Percentiles rank a stretch among this genome's conserved stretches.
phyloP scores from a whole-genome alignment of 2,329 filamentous ascomycete genomes.

The Clarireedia homoeocarpa region DNA sequence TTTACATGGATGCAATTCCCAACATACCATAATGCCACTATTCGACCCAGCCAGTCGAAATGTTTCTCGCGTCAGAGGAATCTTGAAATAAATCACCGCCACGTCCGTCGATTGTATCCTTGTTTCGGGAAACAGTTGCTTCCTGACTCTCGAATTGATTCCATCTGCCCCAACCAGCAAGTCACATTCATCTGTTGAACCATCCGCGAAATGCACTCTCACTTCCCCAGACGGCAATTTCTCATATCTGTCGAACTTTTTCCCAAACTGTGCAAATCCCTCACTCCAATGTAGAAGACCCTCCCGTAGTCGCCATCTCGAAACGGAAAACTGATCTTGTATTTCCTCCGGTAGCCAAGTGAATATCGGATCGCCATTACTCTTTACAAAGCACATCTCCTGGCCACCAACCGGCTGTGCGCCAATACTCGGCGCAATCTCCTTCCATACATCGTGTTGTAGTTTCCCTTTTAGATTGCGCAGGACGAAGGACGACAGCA shows the following conservation, averaged over 20 bases:
- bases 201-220: slow-evolving; percentile 36
- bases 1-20: not conserved
- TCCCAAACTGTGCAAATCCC: slow-evolving; percentile 27
- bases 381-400: slow-evolving; percentile 22
- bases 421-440: slow-evolving; percentile 17
- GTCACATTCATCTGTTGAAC: slow-evolving; percentile 37
- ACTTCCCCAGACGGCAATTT: slow-evolving; percentile 28
- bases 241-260: slow-evolving; percentile 24
- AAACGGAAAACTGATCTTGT: slow-evolving; percentile 22
- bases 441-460: slow-evolving; percentile 16
- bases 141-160: slow-evolving; percentile 41
- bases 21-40: slow-evolving; percentile 19
- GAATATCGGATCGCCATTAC: slow-evolving; percentile 20
- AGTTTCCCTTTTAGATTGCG: slow-evolving; percentile 20
- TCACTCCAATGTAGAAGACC: slow-evolving; percentile 18
- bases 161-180: slow-evolving; percentile 50
- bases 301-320: slow-evolving; percentile 20
- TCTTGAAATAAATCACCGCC: slow-evolving; percentile 26
- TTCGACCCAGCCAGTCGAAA: slow-evolving; percentile 13
- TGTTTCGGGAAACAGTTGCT: slow-evolving; percentile 22
- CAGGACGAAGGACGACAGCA: slow-evolving; percentile 23
- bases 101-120: slow-evolving; percentile 15
- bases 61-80: slow-evolving; percentile 21
- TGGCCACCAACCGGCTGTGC: slow-evolving; percentile 19
- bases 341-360: slow-evolving; percentile 20